Percentiles rank a stretch among this genome's conserved stretches.
Conservation (phyloP, 192 early-diverging fungal genomes). For the Gamsiella multidivaricata region DNA sequence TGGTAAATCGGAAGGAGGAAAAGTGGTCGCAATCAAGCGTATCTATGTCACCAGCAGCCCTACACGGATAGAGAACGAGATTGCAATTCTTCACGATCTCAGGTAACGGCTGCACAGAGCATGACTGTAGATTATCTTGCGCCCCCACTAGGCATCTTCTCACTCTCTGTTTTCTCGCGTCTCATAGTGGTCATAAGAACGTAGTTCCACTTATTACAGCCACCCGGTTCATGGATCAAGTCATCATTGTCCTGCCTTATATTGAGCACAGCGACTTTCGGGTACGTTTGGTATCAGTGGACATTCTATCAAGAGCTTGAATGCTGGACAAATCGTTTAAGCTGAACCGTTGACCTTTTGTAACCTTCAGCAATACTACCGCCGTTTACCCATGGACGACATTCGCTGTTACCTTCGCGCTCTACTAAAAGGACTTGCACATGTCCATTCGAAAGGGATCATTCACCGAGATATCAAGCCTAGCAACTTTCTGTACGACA, state of each 20-base stretch:
- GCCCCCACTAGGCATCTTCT: too few relatives aligned
- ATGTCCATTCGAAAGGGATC: conserved; percentile 76
- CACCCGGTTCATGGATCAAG: conserved; percentile 82
- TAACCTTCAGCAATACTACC: conserved; percentile 68
- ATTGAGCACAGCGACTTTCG: conserved; percentile 87
- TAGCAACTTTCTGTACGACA: conserved; percentile 92
- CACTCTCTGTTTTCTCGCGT: neutral
- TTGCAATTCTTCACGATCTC: conserved; percentile 78
- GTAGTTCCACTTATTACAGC: conserved; percentile 85
- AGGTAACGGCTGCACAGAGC: conserved; percentile 60
- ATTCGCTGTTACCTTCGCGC: conserved; percentile 82
- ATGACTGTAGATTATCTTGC: too few relatives aligned
- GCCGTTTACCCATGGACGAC: conserved; percentile 68
- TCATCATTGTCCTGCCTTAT: conserved; percentile 86
- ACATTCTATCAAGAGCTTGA: neutral
- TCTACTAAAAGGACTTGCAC: conserved; percentile 76
- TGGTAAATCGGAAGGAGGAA: conserved; percentile 20
- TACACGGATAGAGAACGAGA: conserved; percentile 83
- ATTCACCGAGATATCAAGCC: conserved; percentile 97
- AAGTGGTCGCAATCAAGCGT: conserved; percentile 85
- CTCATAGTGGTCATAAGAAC: conserved; percentile 69
- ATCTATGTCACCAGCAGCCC: conserved; percentile 89
- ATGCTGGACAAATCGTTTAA: too few relatives aligned
- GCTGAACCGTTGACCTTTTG: too few relatives aligned
- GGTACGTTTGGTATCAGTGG: conserved; percentile 47